A percentile compares a stretch with the other conserved stretches of the same genome.
These are phyloP conservation scores for Leccinum variabile DNA, from an alignment of 1,284 basidiomycete genomes.

Conservation along the genomic window DNA sequence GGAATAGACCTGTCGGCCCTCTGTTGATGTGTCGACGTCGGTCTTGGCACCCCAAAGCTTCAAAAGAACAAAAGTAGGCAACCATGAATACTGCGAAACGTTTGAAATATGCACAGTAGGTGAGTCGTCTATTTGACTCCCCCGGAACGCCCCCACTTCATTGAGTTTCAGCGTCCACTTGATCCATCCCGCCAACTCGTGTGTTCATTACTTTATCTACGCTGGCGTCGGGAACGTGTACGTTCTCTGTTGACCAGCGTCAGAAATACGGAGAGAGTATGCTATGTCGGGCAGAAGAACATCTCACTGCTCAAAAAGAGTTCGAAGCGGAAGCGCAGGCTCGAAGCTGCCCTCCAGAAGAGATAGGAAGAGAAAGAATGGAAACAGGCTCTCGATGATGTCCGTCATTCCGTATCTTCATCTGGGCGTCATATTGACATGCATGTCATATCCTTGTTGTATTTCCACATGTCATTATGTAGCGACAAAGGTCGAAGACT, in stretches of 20 bases:
- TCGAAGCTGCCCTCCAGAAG: slow-evolving; percentile 70
- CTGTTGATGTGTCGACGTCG: slow-evolving; percentile 77
- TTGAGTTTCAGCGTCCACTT: neutral
- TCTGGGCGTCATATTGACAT: neutral
- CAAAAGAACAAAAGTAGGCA: slow-evolving; percentile 77
- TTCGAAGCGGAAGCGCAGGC: slow-evolving; percentile 76
- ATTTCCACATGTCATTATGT: neutral
- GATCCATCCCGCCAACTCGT: neutral
- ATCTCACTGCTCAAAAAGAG: slow-evolving; percentile 57
- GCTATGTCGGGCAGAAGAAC: slow-evolving; percentile 64
- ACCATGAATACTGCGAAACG: slow-evolving; percentile 81
- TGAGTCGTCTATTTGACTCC: neutral
- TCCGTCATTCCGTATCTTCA: slow-evolving; percentile 28
- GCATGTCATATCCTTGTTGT: neutral
- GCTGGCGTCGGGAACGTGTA: no score
- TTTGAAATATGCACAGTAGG: slow-evolving; percentile 73
- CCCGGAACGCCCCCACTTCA: neutral
- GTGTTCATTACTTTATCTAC: neutral
- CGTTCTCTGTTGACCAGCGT: slow-evolving; percentile 59
- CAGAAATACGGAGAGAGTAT: slow-evolving; percentile 86
- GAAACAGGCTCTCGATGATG: slow-evolving; percentile 62
- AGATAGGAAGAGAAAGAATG: slow-evolving; percentile 67
- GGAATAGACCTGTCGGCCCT: slow-evolving; percentile 66
- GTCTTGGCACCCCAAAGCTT: slow-evolving; percentile 90
- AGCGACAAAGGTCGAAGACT: no score